Base-by-base conservation (phyloP, 163 green algal genomes). In the Trebouxia gelatinosa region DNA sequence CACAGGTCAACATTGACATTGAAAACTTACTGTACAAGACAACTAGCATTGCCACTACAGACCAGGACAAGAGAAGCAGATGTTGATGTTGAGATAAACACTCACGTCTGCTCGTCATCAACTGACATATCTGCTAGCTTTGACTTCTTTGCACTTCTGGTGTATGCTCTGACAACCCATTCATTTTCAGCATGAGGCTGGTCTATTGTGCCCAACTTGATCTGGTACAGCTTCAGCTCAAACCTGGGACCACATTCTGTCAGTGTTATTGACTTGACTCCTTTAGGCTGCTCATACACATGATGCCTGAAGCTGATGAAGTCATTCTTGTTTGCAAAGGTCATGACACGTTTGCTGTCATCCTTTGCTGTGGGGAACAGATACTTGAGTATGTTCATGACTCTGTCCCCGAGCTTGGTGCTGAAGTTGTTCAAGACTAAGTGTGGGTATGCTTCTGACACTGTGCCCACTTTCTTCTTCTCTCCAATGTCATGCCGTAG, bases 401-500 rank as follows among this genome's bases (percentile, higher is more conserved):
- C 83, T 2, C 87, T 82, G 35, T 74, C 29, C 6, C 88, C 83
- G 64, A 99, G 88, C 80, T 92, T 90, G 48, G 90, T 95, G 38
- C 78, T 89, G 78, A 99, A 97, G 65, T 93, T 91, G 67, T 99
- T 92, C 50, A 98, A 88, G 43, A 99, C 95, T 54, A 99, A 86
- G 87, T 99, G 97, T 0, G 96, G 96, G 85, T 94, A 96, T 0
- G 90, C 95, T 81, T 98, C 94, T 21, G 88, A 94, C 48, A 99
- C 86, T 37, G 92, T 97, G 65, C 92, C 92, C 26, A 97, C 91
- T 77, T 91, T 86, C 72, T 88, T 92, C 84, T 97, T 97, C 84
- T 97, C 91, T 6, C 97, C 94, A 59, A 99, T 99, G 85, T 99
- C 96, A 83, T 99, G 96, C 39, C 96, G 83, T 85, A 98, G 85